phyloP scores from a whole-genome alignment of 305 asterid genomes.

The Fraxinus latifolia region DNA sequence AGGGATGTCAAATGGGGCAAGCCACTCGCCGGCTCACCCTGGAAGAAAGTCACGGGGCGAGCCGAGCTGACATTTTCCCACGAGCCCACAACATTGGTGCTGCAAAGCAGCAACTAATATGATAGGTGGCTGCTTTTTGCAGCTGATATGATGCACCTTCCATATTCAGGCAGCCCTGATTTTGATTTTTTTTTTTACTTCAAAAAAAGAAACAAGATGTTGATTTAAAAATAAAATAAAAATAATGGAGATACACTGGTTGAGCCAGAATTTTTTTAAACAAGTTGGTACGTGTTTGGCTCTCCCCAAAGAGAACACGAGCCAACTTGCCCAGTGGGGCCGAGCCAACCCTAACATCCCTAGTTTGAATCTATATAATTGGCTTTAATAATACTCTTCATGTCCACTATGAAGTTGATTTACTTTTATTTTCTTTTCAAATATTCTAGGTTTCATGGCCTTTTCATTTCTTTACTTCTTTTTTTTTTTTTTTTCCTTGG shows the following conservation, averaged over 20 bases:
- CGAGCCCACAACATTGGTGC: neutral
- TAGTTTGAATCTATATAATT: neutral
- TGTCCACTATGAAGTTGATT: neutral
- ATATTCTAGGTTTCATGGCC: neutral
- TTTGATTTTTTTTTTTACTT: too few species aligned
- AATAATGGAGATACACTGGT: neutral
- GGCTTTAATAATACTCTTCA: neutral
- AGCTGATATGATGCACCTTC: neutral
- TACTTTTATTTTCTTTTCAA: neutral
- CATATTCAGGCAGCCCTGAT: neutral
- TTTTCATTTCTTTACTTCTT: neutral
- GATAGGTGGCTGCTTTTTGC: neutral
- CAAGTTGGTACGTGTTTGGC: neutral
- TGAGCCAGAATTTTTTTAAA: neutral
- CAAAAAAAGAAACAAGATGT: neutral
- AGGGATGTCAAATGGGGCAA: neutral
- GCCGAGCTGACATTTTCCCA: neutral
- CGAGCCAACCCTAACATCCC: neutral
- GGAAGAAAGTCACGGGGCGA: neutral
- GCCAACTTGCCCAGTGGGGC: neutral
- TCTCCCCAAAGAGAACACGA: neutral
- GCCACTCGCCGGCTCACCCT: neutral
- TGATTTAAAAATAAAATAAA: neutral
- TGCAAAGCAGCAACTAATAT: neutral
- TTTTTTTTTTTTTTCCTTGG: neutral